Percentiles rank a stretch among this genome's conserved stretches.
These are phyloP conservation scores for Phytophthora litchii DNA, from an alignment of 352 stramenopile genomes.

Conservation along the genomic window DNA sequence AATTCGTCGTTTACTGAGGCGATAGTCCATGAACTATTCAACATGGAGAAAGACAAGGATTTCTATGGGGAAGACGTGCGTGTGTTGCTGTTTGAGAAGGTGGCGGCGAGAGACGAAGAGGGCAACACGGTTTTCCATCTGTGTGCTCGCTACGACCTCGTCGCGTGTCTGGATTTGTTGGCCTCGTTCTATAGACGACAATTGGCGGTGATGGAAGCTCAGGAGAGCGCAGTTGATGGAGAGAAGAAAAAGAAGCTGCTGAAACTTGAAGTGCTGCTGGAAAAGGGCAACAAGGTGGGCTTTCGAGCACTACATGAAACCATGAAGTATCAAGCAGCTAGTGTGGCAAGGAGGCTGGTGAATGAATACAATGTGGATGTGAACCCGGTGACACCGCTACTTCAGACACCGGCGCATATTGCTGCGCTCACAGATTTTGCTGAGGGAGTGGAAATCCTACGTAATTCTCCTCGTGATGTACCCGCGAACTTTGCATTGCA, in stretches of 20 bases:
- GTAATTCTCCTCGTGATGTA: conserved; percentile 31
- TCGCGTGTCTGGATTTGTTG: conserved; percentile 48
- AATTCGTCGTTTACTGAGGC: conserved; percentile 52
- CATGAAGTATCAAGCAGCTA: conserved; percentile 60
- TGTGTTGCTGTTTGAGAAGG: conserved; percentile 54
- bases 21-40: conserved; percentile 50
- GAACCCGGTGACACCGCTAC: conserved; percentile 49
- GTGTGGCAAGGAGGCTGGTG: conserved; percentile 38
- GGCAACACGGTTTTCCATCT: conserved; percentile 83
- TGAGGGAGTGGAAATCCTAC: conserved; percentile 53
- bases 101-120: conserved; percentile 68
- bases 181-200: conserved; percentile 53
- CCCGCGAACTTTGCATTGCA: conserved; percentile 34
- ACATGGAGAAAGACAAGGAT: not conserved
- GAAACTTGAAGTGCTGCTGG: conserved; percentile 45
- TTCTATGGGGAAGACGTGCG: conserved; percentile 46
- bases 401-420: conserved; percentile 73
- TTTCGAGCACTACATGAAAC: conserved; percentile 71
- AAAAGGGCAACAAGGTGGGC: conserved; percentile 69
- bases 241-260: conserved; percentile 30
- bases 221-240: conserved; percentile 10
- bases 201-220: conserved; percentile 11
- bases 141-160: conserved; percentile 71
- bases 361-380: conserved; percentile 50
- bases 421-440: conserved; percentile 58